phyloP scores from a whole-genome alignment of 2,329 filamentous ascomycete genomes.

The Fusarium hainanense region DNA sequence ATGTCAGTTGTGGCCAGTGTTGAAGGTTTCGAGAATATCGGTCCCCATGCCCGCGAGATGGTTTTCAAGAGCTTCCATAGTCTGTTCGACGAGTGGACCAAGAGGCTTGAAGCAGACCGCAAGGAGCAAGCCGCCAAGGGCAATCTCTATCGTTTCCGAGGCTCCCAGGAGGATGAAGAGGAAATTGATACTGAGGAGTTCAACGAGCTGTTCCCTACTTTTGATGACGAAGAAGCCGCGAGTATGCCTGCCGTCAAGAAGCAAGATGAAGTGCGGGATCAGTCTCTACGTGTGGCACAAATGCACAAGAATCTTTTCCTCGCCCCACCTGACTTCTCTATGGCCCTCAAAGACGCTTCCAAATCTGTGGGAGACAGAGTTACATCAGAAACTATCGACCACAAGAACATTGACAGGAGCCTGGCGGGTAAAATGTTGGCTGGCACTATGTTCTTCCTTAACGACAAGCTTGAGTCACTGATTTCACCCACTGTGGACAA shows the following conservation, averaged over 20 bases:
- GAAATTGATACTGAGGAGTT: constrained; percentile 80
- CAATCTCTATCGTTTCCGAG: constrained; percentile 86
- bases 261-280: constrained; percentile 59
- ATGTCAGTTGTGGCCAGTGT: constrained; percentile 54
- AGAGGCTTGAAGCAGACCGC: constrained; percentile 79
- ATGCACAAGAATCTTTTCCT: constrained; percentile 68
- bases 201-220: constrained; percentile 83
- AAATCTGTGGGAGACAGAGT: constrained; percentile 57
- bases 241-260: constrained; percentile 48
- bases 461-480: constrained; percentile 65
- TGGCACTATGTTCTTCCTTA: constrained; percentile 72
- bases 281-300: constrained; percentile 70
- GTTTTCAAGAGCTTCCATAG: constrained; percentile 75
- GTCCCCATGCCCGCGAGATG: constrained; percentile 58
- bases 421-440: constrained; percentile 70
- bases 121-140: constrained; percentile 77
- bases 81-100: constrained; percentile 84
- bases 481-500: constrained; percentile 53
- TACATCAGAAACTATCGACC: constrained; percentile 44
- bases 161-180: constrained; percentile 80
- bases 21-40: constrained; percentile 58
- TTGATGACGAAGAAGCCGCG: constrained; percentile 65
- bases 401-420: constrained; percentile 48
- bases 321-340: constrained; percentile 52
- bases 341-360: constrained; percentile 59